Base-by-base conservation (phyloP, 2,329 filamentous ascomycete species). In the Scytalidium sp. region DNA sequence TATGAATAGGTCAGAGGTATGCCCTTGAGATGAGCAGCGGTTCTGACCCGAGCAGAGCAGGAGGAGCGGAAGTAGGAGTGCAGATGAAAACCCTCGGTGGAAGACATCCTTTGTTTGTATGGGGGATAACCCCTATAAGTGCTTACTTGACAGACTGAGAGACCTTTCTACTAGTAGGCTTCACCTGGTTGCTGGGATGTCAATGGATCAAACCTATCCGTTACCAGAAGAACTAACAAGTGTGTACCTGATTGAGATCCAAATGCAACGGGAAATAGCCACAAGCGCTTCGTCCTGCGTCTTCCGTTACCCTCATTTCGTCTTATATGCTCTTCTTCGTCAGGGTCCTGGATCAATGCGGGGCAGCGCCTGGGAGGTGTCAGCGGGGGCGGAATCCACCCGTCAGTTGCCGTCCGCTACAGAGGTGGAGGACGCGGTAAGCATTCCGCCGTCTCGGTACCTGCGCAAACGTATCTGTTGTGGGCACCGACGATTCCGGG, bases 61-160 rank as follows among this genome's bases (percentile, higher is more conserved):
- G 80, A 84, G 43, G 82, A 85, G 54, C 79, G 74, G 66, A 79
- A 84, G 67, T 83, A 85, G 52, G 74, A 78, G 68, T 85, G 75
- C 9, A 85, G 74, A n/a, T 36, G 32, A 36, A 36, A n/a, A 15
- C 6, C 4, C 17, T 36, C 13, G 13, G 32, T 10, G 7, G 32
- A 36, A 36, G 32, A 15, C 32, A 36, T 36, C 11, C 11, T 36
- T 15, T 36, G 32, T n/a, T 36, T 10, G 13, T n/a, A 5, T 36
- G 32, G 25, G 13, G 13, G 25, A 29, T 29, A 29, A 8, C 25
- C 25, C 25, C 25, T n/a, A n/a, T n/a, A n/a, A n/a, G n/a, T n/a
- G n/a, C n/a, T n/a, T n/a, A n/a, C n/a, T n/a, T n/a, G n/a, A n/a
- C 25, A 29, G 25, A 7, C 25, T 29, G 7, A 29, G 25, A 29